Percentiles rank a stretch among this genome's conserved stretches.
These are phyloP conservation scores for Phytophthora palmivora DNA, from an alignment of 352 stramenopile genomes.

Conservation along the genomic window DNA sequence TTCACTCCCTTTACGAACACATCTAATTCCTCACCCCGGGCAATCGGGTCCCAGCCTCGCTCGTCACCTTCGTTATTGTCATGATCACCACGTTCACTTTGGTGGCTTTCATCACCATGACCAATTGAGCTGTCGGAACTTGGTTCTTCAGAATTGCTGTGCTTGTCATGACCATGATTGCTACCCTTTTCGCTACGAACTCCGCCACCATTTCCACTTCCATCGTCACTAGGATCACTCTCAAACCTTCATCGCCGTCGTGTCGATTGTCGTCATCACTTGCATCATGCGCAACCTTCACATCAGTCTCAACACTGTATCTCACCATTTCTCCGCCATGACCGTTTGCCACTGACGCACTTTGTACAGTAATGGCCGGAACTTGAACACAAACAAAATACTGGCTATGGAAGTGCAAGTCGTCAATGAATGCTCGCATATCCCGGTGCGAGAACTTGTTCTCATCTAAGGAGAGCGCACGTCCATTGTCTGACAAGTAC, in stretches of 20 bases:
- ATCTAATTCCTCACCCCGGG: conserved; percentile 51
- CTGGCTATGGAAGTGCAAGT: conserved; percentile 85
- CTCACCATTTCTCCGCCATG: conserved; percentile 4
- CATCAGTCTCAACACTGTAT: conserved; percentile 7
- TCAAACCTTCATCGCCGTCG: neutral
- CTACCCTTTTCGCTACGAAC: neutral
- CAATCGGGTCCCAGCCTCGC: conserved; percentile 39
- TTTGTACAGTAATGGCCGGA: conserved; percentile 54
- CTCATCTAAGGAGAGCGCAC: conserved; percentile 70
- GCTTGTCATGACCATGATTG: neutral
- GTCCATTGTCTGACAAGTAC: conserved; percentile 45
- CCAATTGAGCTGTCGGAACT: neutral
- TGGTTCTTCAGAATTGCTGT: neutral
- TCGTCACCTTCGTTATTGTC: neutral
- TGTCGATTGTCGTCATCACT: neutral
- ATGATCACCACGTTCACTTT: neutral
- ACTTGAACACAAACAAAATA: conserved; percentile 79
- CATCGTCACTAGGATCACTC: neutral
- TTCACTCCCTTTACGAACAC: conserved; percentile 83
- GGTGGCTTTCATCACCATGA: conserved; percentile 3
- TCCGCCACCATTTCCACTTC: neutral
- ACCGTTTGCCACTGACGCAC: conserved; percentile 12
- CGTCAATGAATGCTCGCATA: conserved; percentile 67
- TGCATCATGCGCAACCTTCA: neutral
- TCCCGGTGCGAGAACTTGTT: conserved; percentile 50